A percentile compares a stretch with the other conserved stretches of the same genome.
Conservation (phyloP, 2,329 filamentous ascomycete species). For the Fusarium ambrosium region DNA sequence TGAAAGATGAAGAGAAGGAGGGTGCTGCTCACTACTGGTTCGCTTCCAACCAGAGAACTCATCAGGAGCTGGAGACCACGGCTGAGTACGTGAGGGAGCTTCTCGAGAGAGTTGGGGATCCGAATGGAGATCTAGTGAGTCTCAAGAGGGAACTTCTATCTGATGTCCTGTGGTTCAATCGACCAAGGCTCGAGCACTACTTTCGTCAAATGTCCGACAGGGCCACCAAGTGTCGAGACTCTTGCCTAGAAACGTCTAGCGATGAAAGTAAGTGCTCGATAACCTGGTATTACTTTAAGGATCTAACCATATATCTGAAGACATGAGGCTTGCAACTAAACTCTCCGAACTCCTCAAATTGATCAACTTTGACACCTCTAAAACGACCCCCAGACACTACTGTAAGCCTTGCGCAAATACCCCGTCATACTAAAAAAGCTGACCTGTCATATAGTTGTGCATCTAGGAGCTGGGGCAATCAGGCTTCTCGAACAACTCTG, state of each 20-base stretch:
- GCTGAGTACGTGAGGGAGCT: constrained; percentile 10
- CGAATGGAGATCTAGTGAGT: neutral
- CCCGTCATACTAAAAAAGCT: neutral
- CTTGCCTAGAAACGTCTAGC: neutral
- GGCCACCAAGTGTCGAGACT: neutral
- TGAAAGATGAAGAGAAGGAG: constrained; percentile 30
- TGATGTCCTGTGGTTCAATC: constrained; percentile 24
- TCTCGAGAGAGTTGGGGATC: neutral
- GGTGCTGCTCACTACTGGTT: constrained; percentile 41
- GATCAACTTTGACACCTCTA: neutral
- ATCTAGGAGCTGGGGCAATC: neutral
- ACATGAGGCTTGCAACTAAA: neutral
- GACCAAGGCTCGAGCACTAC: constrained; percentile 13
- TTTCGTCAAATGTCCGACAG: neutral
- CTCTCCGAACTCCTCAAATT: neutral
- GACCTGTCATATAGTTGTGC: neutral
- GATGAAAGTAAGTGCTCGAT: neutral
- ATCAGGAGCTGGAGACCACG: constrained; percentile 11
- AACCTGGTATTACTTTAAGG: neutral
- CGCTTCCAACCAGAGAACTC: constrained; percentile 42
- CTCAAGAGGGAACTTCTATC: constrained; percentile 2
- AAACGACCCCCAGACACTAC: neutral
- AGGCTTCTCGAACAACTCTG: constrained; percentile 5
- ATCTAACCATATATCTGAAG: neutral
- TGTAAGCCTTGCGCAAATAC: neutral